Base-by-base conservation (phyloP, 2,329 filamentous ascomycete species). In the Phoma herbarum region DNA sequence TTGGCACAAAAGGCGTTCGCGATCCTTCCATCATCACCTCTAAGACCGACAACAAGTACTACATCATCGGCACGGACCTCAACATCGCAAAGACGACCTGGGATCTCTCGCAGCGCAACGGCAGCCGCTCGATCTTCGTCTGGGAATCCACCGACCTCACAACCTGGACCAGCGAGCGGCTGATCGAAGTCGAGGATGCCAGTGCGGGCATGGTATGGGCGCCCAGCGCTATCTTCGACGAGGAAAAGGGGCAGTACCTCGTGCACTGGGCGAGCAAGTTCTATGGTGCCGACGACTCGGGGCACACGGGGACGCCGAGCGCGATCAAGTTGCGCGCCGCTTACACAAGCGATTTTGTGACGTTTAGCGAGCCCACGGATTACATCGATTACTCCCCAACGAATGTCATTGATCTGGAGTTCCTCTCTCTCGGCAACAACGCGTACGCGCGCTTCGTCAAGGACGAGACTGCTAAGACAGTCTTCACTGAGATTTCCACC, bases 131-230 rank as follows among this genome's bases (percentile, higher is more conserved):
- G 5, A 85, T 86, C 55, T 83, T 84, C 50, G 79, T 86, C 10
- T 86, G 84, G 83, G 83, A 85, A 64, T 82, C 78, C 61, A 81
- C 78, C 0, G 82, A 86, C 52, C 71, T 86, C 5, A 68, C 83
- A 9, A 83, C 79, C 60, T 86, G 83, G 81, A 75, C 64, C 11
- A 73, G 74, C 14, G 83, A 85, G 66, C 73, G 82, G 6, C 74
- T 86, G 1, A 78, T 84, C 1, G 16, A 35, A 35, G 16, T 72
- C 69, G 0, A 83, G 86, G 12, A 83, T 86, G 62, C 79, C 84
- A 56, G 70, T 71, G 18, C 31, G 2, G 31, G 31, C 14, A 35
- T 35, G 31, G 31, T 35, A 7, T 35, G 31, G 31, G 31, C 31
- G 16, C 31, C 31, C 31, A 35, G 31, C 31, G 31, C 31, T 7